Conservation (phyloP, 805 yeast genomes). For the Komagataella ulmi region DNA sequence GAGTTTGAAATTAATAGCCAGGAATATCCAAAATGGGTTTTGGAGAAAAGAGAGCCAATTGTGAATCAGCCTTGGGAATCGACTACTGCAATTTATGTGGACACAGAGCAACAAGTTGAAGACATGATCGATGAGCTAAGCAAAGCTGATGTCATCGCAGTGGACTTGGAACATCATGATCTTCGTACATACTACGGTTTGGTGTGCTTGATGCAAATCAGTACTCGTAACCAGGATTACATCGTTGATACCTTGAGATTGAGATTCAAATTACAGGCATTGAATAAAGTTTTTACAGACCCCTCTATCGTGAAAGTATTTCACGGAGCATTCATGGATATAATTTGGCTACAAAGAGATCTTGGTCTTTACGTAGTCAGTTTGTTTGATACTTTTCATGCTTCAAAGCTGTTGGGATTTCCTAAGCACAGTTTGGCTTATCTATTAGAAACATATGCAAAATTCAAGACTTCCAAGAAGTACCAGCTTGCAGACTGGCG, state of each 20-base stretch:
- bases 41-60: constrained; percentile 15
- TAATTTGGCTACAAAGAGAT: constrained; percentile 93
- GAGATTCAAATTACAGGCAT: constrained; percentile 50
- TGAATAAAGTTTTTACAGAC: constrained; percentile 70
- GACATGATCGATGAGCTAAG: constrained; percentile 42
- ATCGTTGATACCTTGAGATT: constrained; percentile 68
- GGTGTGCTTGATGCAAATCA: constrained; percentile 87
- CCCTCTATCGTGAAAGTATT: constrained; percentile 77
- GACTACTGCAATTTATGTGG: constrained; percentile 62
- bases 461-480: constrained; percentile 81
- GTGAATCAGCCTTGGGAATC: constrained; percentile 56
- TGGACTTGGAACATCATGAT: constrained; percentile 95
- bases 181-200: constrained; percentile 82
- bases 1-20: constrained; percentile 55
- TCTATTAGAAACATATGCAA: constrained; percentile 65
- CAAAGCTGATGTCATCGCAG: constrained; percentile 55
- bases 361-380: constrained; percentile 84
- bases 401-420: constrained; percentile 66
- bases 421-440: constrained; percentile 79
- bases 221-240: constrained; percentile 72
- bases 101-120: constrained; percentile 34
- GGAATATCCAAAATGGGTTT: constrained; percentile 50
- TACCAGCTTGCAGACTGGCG: constrained; percentile 98
- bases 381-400: constrained; percentile 86
- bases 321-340: constrained; percentile 96